Evolutionary conservation across 495 filamentous ascomycete species (phyloP), one percentile per base, ranked within the genome.

Genomic region (Penicillium atrosanguineum): DNA sequence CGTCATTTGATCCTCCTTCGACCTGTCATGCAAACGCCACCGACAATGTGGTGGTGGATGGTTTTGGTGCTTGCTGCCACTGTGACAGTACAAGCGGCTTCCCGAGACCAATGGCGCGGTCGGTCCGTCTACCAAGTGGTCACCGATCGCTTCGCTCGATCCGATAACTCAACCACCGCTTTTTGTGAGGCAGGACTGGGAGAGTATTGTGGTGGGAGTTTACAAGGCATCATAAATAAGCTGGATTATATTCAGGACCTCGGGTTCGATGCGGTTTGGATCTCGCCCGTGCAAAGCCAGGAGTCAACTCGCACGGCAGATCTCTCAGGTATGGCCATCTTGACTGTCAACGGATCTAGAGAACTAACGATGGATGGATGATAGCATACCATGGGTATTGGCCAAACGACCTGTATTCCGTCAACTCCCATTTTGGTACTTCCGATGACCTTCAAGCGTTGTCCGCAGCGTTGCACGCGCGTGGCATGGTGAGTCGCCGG

Each of bases 211-310:
- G 89, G 89, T 44, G 90, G 90, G 1, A 88, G 83, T 26, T 94
- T 83, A 75, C 69, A 71, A 48, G 90, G 90, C 7, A 82, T 90
- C 34, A 84, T 87, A 36, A 76, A 86, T 26, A 79, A 69, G 0
- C 67, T 78, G 4, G 74, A 77, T 48, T 78, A 78, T 46, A 78
- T 94, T 55, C 79, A 90, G 59, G 78, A 78, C 25, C 87, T 93
- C 83, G 88, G 90, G 5, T 93, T 93, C 55, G 86, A 86, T 53
- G 88, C 88, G 7, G 72, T 92, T 25, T 91, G 88, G 88, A 93
- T 93, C 48, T 90, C 87, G 0, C 90, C 89, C 0, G 75, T 93
- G 84, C 18, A 71, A 73, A 45, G 79, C 83, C 6, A 23, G 23
- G 23, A 23, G 23, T 23, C 23, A 23, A 23, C 23, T 2, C 23